Evolutionary conservation across 2,329 filamentous ascomycete species (phyloP).

Genomic region (Sporothrix phasma): DNA sequence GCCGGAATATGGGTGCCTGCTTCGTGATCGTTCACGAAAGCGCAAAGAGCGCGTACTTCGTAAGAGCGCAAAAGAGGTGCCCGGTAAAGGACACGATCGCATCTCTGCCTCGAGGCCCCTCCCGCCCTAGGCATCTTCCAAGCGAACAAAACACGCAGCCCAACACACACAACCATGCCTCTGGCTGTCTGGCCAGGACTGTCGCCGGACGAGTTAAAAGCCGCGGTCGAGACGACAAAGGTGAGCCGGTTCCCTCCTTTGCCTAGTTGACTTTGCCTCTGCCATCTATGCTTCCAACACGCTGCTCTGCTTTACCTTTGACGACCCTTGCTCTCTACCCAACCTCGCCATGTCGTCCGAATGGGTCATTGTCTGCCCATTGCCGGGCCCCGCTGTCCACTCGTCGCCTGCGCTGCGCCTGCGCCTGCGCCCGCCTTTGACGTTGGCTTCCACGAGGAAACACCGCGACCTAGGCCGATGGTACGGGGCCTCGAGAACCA

Average conservation of each 20-base stretch:
- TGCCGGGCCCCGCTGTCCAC: neutral
- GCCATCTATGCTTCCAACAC: neutral
- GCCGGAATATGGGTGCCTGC: constrained; percentile 21
- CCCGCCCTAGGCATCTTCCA: neutral
- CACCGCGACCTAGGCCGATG: neutral
- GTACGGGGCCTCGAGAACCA: neutral
- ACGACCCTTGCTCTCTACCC: neutral
- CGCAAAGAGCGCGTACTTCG: too few species aligned
- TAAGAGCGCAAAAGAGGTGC: too few species aligned
- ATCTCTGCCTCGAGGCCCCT: too few species aligned
- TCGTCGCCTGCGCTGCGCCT: neutral
- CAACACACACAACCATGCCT: constrained; percentile 35
- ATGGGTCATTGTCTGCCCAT: constrained; percentile 10
- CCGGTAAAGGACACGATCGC: constrained; percentile 2
- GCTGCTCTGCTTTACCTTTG: neutral
- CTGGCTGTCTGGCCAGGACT: constrained; percentile 50
- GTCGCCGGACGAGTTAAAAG: constrained; percentile 39
- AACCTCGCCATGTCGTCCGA: neutral
- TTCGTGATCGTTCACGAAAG: neutral
- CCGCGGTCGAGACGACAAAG: constrained; percentile 39
- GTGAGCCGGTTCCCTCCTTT: constrained; percentile 29
- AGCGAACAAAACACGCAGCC: neutral
- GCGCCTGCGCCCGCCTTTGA: neutral
- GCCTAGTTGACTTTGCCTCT: neutral
- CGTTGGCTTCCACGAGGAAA: neutral